Evolutionary conservation across 352 stramenopile species (phyloP).

Genomic region (Phytophthora cryptogea): DNA sequence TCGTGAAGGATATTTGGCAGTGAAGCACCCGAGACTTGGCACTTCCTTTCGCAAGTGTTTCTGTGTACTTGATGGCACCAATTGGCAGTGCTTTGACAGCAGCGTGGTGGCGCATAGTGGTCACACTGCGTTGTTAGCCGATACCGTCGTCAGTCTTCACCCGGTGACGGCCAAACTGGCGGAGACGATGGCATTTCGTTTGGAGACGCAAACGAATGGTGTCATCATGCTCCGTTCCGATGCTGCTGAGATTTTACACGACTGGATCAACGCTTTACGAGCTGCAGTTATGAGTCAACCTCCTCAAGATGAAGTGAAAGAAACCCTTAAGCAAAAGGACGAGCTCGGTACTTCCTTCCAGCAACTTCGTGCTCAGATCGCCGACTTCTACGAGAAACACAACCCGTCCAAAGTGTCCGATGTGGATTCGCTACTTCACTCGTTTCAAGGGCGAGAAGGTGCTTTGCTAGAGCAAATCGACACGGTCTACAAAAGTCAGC

Average conservation of each 20-base stretch:
- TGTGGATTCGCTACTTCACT: conserved; percentile 63
- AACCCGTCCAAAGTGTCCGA: conserved; percentile 86
- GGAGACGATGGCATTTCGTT: conserved; percentile 37
- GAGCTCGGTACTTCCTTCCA: conserved; percentile 12
- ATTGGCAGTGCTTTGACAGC: conserved; percentile 43
- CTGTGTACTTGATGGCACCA: conserved; percentile 35
- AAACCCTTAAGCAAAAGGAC: conserved; percentile 9
- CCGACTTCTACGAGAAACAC: conserved; percentile 89
- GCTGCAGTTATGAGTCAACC: conserved; percentile 22
- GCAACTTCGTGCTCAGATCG: conserved; percentile 49
- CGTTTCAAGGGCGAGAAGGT: conserved; percentile 58
- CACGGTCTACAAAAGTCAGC: conserved; percentile 59
- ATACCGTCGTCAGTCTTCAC: conserved; percentile 38
- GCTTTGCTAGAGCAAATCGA: conserved; percentile 66
- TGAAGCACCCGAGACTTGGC: conserved; percentile 47
- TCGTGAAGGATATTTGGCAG: conserved; percentile 42
- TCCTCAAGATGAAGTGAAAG: not conserved
- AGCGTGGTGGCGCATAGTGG: conserved; percentile 23
- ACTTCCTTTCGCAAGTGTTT: conserved; percentile 39
- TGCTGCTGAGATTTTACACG: conserved; percentile 29
- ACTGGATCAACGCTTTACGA: conserved; percentile 40
- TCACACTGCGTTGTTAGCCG: conserved; percentile 27
- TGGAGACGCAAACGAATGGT: conserved; percentile 48
- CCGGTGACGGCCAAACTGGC: conserved; percentile 32
- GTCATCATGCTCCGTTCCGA: conserved; percentile 43